Base-by-base conservation (phyloP, 2,329 filamentous ascomycete species). In the Botrytis elliptica region DNA sequence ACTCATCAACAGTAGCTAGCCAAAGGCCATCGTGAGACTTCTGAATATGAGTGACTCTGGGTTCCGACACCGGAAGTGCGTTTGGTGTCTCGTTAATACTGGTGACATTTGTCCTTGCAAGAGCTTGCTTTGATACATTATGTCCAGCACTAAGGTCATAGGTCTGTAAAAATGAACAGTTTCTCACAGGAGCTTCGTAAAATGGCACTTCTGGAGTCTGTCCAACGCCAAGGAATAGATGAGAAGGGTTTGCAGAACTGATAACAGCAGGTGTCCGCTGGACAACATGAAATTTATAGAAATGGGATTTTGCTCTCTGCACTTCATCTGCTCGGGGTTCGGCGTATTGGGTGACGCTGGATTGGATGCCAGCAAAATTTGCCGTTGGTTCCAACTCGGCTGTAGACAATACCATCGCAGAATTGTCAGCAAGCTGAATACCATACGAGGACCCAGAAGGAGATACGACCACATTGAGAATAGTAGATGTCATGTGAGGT, bases 1-100 rank as follows among this genome's bases (percentile, higher is more conserved):
- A 99, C 79, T 95, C 93, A 81, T 99, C 96, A 1, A 97, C 88
- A 1, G 94, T 98, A 7, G 92, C 95, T 73, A 99, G 87, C 95
- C 95, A 98, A 77, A 90, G 87, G 29, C 95, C 95, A 80, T 98
- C 92, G 68, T 88, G 85, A 62, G 93, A 95, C 77, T 96, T 89
- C 62, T 91, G 88, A 69, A 98, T 85, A 73, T 92, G 88, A 10
- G 89, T 91, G 65, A 97, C 88, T 75, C 92, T 89, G 0, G 96
- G 95, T 77, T 97, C 93, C 22, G 89, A 86, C 68, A 98, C 89
- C 7, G 88, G 86, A 70, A 89, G 87, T 8, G 92, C 90, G 76
- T 92, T 91, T 22, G 91, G 91, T 12, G 91, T 92, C 59, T 92
- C 86, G 78, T 94, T 97, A 76, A 93, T 85, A 74, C 93, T 92